Base-by-base conservation (phyloP, 75 land plant genomes). In the Gnetum montanum region DNA sequence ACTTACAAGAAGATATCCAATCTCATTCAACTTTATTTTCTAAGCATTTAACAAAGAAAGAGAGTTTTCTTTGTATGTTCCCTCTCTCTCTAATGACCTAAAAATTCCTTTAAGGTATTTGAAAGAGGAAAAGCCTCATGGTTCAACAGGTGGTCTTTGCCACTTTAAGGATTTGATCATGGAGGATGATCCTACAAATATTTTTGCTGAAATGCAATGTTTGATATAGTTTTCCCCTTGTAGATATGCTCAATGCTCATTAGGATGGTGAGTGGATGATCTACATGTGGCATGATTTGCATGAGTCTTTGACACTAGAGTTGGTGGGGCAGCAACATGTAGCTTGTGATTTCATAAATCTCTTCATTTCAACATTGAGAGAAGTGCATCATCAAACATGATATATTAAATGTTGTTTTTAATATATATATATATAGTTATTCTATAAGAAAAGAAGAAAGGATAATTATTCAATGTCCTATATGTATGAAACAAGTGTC, bases 61-160 rank as follows among this genome's bases (percentile, higher is more conserved):
- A 6, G 91, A 86, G 38, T 84, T 86, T 50, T 64, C 88, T 2
- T 43, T 86, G 8, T 86, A 80, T 45, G 79, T 78, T 23, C 84
- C 91, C 29, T 72, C 88, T 13, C 50, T 86, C 26, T 86, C 91
- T 22, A 86, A 74, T 64, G 91, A 86, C 60, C 59, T 86, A 8
- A 83, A 71, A 66, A 70, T 86, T 13, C 91, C 91, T 24, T 84
- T 86, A 27, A 95, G 99, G 64, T 95, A 95, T 52, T 72, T 95
- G 78, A 85, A 63, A 59, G 99, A 95, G 61, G 97, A 95, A 40
- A 95, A 84, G 59, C 97, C 99, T 25, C 99, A 95, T 70, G 99
- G 99, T 24, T 95, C 99, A 36, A 93, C 99, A 31, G 99, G 99
- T 64, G 99, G 97, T 30, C 79, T 95, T 25, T 95, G 84, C 63